Base-by-base conservation (phyloP, 2,329 filamentous ascomycete genomes). In the Clarireedia monteithiana region DNA sequence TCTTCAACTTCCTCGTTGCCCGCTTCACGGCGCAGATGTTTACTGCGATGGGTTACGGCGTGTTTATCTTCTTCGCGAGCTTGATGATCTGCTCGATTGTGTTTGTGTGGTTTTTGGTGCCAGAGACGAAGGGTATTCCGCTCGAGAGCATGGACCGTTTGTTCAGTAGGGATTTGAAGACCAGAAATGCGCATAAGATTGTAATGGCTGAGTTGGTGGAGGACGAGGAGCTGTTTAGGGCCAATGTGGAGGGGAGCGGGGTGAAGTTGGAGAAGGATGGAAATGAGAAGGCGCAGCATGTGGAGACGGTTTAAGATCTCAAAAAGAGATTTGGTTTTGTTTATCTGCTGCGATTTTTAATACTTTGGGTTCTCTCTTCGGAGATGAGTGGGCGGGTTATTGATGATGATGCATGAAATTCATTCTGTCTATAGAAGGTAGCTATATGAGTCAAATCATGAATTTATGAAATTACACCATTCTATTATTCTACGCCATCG, bases 11-110 rank as follows among this genome's bases (percentile, higher is more conserved):
- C 68, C 76, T 88, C 66, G 79, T 88, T 61, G 78, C 77, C 0
- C 77, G 84, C 10, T 88, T 85, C 73, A 88, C 82, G 0, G 82
- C 79, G 26, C 80, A 85, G 61, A 86, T 86, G 81, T 80, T 83
- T 61, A 66, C 73, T 23, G 69, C 73, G 7, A 78, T 80, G 75
- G 72, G 73, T n/a, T 86, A 80, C 62, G 84, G 83, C 24, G 82
- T 85, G 0, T 87, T 85, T 69, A 81, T 86, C 63, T 85, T 88
- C 75, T 88, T 88, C 61, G 83, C 82, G 1, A 74, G 77, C 0
- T 72, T 86, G 48, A 85, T 85, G 76, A 68, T 85, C 12, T 57
- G 77, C 9, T 80, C 80, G 0, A 72, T 77, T 52, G 57, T 80
- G 53, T 87, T 84, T 60, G 77, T 84, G 26, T 86, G 74, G 66